Evolutionary conservation across 1,284 basidiomycete species (phyloP).

Genomic region (Psilocybe mexicana): DNA sequence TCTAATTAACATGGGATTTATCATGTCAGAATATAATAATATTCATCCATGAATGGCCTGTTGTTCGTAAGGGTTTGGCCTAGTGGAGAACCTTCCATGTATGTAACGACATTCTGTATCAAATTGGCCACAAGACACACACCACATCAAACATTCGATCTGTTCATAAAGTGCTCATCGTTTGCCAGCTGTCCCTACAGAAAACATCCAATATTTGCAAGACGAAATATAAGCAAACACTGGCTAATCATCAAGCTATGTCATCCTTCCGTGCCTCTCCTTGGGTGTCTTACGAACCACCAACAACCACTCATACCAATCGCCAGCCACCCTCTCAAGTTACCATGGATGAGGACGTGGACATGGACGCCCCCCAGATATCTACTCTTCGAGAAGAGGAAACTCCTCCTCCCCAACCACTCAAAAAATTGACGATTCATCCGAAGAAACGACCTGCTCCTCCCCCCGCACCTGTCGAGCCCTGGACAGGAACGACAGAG

Average conservation of each 20-base stretch:
- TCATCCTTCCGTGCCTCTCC: slow-evolving; percentile 48
- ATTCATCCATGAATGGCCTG: too few relatives aligned
- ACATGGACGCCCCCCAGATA: slow-evolving; percentile 80
- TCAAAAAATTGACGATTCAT: slow-evolving; percentile 19
- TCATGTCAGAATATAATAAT: background rate
- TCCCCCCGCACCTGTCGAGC: slow-evolving; percentile 25
- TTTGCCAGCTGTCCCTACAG: background rate
- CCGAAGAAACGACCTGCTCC: slow-evolving; percentile 22
- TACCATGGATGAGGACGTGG: slow-evolving; percentile 52
- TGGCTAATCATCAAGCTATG: slow-evolving; percentile 26
- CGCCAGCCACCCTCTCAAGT: slow-evolving; percentile 22
- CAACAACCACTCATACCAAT: slow-evolving; percentile 26
- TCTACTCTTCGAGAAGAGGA: slow-evolving; percentile 72
- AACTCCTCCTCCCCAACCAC: slow-evolving; percentile 48
- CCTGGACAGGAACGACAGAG: slow-evolving; percentile 20
- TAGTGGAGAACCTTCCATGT: background rate
- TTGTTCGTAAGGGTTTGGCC: background rate
- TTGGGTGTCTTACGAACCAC: slow-evolving; percentile 45
- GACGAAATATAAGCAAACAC: slow-evolving; percentile 40
- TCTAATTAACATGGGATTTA: background rate
- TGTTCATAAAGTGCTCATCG: background rate
- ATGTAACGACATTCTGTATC: background rate
- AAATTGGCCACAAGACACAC: slow-evolving; percentile 1
- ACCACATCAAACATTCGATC: slow-evolving; percentile 2
- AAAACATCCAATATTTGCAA: slow-evolving; percentile 5